Conservation (phyloP, 495 filamentous ascomycete species). For the Evernia prunastri region DNA sequence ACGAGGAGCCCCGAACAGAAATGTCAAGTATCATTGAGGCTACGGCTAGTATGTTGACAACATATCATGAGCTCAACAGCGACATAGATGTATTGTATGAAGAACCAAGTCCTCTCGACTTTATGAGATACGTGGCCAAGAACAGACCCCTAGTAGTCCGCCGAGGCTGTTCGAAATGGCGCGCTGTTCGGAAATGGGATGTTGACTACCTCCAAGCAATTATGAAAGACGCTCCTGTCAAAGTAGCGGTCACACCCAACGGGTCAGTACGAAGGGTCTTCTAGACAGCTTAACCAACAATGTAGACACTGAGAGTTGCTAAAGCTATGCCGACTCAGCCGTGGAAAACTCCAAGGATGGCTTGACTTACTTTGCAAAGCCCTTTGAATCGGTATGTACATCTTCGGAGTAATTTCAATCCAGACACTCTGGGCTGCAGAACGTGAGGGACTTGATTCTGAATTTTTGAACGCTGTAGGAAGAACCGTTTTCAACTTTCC, state of each 20-base stretch:
- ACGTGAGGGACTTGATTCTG: not conserved
- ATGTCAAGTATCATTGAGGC: not conserved
- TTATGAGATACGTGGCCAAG: constrained; percentile 59
- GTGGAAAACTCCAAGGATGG: constrained; percentile 24
- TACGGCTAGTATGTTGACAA: constrained; percentile 9
- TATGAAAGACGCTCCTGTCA: constrained; percentile 49
- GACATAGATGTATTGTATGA: constrained; percentile 51
- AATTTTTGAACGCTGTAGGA: not conserved
- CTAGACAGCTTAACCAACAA: not conserved
- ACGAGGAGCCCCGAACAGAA: too few species aligned
- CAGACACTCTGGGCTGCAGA: too few species aligned
- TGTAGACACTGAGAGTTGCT: not conserved
- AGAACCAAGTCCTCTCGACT: constrained; percentile 62
- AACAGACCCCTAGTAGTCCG: constrained; percentile 67
- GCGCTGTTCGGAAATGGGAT: constrained; percentile 54
- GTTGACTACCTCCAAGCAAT: constrained; percentile 44
- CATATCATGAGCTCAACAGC: constrained; percentile 62
- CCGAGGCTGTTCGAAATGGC: constrained; percentile 51
- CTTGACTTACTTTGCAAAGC: constrained; percentile 37
- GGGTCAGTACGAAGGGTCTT: constrained; percentile 42
- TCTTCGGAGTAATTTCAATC: not conserved
- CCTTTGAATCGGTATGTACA: constrained; percentile 29
- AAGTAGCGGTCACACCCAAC: constrained; percentile 62
- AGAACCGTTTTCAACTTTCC: constrained; percentile 33
- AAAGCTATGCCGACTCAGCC: constrained; percentile 35